These are phyloP conservation scores for Naganishia antarctica DNA, from an alignment of 768 basidiomycete species.

Conservation along the genomic window DNA sequence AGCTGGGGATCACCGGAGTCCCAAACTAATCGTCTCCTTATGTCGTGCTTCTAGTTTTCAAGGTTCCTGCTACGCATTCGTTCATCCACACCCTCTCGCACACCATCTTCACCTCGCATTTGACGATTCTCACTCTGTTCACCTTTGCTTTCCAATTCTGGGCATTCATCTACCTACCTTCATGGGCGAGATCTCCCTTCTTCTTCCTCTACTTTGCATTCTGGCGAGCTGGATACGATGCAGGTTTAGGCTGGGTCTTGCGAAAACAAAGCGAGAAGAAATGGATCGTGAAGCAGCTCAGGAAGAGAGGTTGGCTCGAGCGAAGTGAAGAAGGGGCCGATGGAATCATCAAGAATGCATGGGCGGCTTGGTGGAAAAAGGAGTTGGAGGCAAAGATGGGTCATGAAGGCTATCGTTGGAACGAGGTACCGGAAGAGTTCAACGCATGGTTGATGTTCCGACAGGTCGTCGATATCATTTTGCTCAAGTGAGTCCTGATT, in stretches of 20 bases:
- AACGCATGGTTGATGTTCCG: slow-evolving; percentile 96
- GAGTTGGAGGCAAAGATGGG: slow-evolving; percentile 92
- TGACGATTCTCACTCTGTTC: slow-evolving; percentile 78
- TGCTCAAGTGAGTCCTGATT: slow-evolving; percentile 70
- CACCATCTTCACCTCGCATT: slow-evolving; percentile 53
- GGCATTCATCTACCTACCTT: slow-evolving; percentile 64
- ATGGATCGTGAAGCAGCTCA: slow-evolving; percentile 82
- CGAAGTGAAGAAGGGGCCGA: slow-evolving; percentile 54
- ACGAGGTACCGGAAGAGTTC: slow-evolving; percentile 87
- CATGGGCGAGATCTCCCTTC: slow-evolving; percentile 52
- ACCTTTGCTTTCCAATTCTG: slow-evolving; percentile 71
- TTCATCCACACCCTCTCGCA: slow-evolving; percentile 38
- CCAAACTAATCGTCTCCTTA: not conserved
- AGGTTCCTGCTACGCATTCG: slow-evolving; percentile 53
- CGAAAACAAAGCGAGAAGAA: slow-evolving; percentile 91
- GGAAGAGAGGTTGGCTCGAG: slow-evolving; percentile 84
- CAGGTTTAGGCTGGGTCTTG: slow-evolving; percentile 86
- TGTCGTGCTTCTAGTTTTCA: slow-evolving; percentile 62
- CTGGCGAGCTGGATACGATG: slow-evolving; percentile 88
- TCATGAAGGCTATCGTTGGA: slow-evolving; percentile 78
- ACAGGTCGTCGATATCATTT: slow-evolving; percentile 89
- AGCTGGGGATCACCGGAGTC: slow-evolving; percentile 24
- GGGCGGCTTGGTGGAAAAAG: slow-evolving; percentile 71
- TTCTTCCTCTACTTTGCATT: slow-evolving; percentile 88
- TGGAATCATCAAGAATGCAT: slow-evolving; percentile 43